Percentiles rank a stretch among this genome's conserved stretches.
Conservation (phyloP, 768 basidiomycete species). For the Sistotremastrum suecicum region DNA sequence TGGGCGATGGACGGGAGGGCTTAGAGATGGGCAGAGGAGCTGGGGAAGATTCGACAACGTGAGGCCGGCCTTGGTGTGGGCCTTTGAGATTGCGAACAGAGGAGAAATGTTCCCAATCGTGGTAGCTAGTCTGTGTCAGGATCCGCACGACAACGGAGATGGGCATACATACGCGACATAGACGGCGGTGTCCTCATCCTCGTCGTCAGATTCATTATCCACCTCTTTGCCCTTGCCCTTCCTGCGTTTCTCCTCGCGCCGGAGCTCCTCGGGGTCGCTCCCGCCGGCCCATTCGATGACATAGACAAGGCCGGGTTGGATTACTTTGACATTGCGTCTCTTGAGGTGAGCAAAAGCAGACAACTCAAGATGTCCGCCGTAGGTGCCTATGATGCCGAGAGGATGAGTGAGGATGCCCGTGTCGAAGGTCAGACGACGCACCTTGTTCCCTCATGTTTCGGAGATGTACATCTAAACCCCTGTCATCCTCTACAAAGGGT, state of each 20-base stretch:
- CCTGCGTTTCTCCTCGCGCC: background rate
- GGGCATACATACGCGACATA: slow-evolving; percentile 67
- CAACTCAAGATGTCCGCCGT: slow-evolving; percentile 90
- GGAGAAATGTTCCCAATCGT: slow-evolving; percentile 93
- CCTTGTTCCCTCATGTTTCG: slow-evolving; percentile 69
- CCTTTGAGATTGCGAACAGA: slow-evolving; percentile 81
- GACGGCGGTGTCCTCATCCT: slow-evolving; percentile 26
- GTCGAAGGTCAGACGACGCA: slow-evolving; percentile 18
- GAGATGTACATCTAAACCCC: slow-evolving; percentile 61
- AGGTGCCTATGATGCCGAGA: slow-evolving; percentile 42
- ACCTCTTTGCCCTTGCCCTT: background rate
- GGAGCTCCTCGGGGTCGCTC: slow-evolving; percentile 21
- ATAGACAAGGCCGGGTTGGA: slow-evolving; percentile 85
- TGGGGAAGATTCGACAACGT: slow-evolving; percentile 36
- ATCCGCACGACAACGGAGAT: slow-evolving; percentile 2
- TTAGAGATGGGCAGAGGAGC: background rate
- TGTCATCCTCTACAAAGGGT: slow-evolving; percentile 77
- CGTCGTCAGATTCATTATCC: slow-evolving; percentile 7
- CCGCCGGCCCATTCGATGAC: slow-evolving; percentile 73
- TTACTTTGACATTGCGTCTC: slow-evolving; percentile 71
- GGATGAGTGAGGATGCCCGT: background rate
- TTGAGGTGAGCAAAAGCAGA: slow-evolving; percentile 80
- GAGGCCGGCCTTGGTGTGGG: slow-evolving; percentile 65
- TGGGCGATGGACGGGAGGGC: too few species aligned
- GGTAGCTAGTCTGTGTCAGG: slow-evolving; percentile 33